Conservation (phyloP, 495 filamentous ascomycete genomes). For the Aspergillus nidulans region DNA sequence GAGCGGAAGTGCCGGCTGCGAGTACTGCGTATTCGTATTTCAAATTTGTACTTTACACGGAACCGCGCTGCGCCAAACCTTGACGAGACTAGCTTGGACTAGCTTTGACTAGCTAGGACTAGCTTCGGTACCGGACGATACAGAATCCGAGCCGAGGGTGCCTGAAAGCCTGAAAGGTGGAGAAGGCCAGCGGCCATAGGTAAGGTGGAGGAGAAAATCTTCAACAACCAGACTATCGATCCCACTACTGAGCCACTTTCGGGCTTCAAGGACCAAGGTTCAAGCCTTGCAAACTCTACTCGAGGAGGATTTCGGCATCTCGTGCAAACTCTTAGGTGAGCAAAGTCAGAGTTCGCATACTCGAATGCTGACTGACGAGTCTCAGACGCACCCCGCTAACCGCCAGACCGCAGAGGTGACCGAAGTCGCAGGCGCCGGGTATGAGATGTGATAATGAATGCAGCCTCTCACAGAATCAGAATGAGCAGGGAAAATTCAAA, state of each 20-base stretch:
- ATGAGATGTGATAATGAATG: constrained; percentile 4
- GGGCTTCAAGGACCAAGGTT: neutral
- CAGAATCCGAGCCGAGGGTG: constrained; percentile 3
- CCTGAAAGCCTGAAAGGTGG: constrained; percentile 4
- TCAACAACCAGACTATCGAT: constrained; percentile 10
- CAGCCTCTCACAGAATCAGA: constrained; percentile 14
- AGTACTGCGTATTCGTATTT: neutral
- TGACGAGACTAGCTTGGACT: too few relatives aligned
- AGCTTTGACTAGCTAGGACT: too few relatives aligned
- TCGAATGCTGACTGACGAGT: neutral
- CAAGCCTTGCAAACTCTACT: neutral
- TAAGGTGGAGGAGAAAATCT: constrained; percentile 5
- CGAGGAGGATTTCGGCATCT: neutral
- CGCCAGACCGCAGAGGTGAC: constrained; percentile 10
- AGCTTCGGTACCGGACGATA: neutral
- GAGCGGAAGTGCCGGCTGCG: constrained; percentile 3
- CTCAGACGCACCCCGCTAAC: neutral
- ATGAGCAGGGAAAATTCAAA: neutral
- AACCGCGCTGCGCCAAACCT: too few relatives aligned
- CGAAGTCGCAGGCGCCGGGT: constrained; percentile 28
- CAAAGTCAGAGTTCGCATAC: neutral
- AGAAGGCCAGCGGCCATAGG: neutral
- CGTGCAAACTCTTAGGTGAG: neutral
- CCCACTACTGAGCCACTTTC: neutral
- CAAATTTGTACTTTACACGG: neutral